Percentiles rank a stretch among this genome's conserved stretches.
phyloP scores from a whole-genome alignment of 768 basidiomycete species.

The Roridomyces roridus region DNA sequence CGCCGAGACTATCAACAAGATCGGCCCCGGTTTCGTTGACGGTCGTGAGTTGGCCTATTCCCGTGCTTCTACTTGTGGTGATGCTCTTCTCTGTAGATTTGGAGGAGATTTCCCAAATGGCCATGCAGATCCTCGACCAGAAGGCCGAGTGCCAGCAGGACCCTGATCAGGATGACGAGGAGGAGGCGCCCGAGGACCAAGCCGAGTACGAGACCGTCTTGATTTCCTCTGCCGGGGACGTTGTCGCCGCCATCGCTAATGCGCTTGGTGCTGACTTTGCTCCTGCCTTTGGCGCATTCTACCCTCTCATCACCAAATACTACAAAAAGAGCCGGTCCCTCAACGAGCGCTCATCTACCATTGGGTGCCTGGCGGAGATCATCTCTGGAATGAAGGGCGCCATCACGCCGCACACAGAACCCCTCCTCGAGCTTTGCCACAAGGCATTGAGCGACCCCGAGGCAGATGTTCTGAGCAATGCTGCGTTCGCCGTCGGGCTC shows the following conservation, averaged over 20 bases:
- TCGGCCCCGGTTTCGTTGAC: constrained; percentile 88
- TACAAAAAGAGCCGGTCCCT: constrained; percentile 88
- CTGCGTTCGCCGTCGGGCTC: constrained; percentile 92
- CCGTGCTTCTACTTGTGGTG: background rate
- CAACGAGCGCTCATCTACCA: constrained; percentile 91
- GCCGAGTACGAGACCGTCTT: constrained; percentile 97
- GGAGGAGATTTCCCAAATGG: constrained; percentile 80
- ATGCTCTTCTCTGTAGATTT: constrained; percentile 53
- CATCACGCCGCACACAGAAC: constrained; percentile 84
- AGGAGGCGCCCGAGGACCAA: constrained; percentile 86
- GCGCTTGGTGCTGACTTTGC: constrained; percentile 87
- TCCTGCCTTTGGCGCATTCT: constrained; percentile 84
- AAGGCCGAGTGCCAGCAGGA: constrained; percentile 97
- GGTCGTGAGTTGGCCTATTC: constrained; percentile 57
- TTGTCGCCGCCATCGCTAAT: constrained; percentile 87
- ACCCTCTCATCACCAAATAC: constrained; percentile 89
- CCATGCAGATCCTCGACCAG: constrained; percentile 87
- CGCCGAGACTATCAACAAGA: constrained; percentile 89
- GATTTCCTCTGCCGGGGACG: constrained; percentile 92
- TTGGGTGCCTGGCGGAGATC: constrained; percentile 95
- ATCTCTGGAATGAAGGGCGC: constrained; percentile 89
- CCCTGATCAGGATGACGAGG: constrained; percentile 89
- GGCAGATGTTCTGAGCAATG: constrained; percentile 94
- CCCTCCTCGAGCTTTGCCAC: constrained; percentile 85
- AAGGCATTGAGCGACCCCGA: constrained; percentile 83